phyloP scores from a whole-genome alignment of 495 filamentous ascomycete species.

The Astrocystis sublimbata region DNA sequence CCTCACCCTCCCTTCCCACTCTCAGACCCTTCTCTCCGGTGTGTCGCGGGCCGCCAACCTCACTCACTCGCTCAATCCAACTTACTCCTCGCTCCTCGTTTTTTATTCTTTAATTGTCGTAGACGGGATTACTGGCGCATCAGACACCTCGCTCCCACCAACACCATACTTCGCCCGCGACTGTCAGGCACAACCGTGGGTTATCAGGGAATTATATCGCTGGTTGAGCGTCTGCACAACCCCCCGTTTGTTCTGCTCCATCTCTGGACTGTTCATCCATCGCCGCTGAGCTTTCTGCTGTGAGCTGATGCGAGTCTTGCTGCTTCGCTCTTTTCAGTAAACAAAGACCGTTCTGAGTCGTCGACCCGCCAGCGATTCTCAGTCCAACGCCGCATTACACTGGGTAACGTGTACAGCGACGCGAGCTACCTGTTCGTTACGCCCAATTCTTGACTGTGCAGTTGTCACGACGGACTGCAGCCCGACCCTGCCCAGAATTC shows the following conservation, averaged over 20 bases:
- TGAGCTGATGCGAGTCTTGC: slow-evolving; percentile 19
- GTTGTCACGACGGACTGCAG: slow-evolving; percentile 1
- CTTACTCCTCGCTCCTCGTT: slow-evolving; percentile 31
- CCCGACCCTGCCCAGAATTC: slow-evolving; percentile 6
- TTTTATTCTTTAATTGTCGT: slow-evolving; percentile 28
- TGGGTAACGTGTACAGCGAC: slow-evolving; percentile 8
- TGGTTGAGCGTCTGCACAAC: slow-evolving; percentile 20
- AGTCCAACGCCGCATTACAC: not conserved
- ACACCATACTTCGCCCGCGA: slow-evolving; percentile 34
- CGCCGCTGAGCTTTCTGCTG: slow-evolving; percentile 26
- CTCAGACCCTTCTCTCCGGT: slow-evolving; percentile 21
- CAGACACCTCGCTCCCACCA: slow-evolving; percentile 5
- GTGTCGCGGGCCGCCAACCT: slow-evolving; percentile 36
- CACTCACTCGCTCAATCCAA: slow-evolving; percentile 22
- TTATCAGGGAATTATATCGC: slow-evolving; percentile 25
- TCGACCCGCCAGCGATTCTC: slow-evolving; percentile 8
- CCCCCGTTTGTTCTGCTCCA: slow-evolving; percentile 19
- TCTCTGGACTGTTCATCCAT: slow-evolving; percentile 40
- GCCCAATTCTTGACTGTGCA: slow-evolving; percentile 14
- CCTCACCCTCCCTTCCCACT: slow-evolving; percentile 22
- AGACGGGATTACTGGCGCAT: slow-evolving; percentile 15
- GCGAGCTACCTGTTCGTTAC: slow-evolving; percentile 17
- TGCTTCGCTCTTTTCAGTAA: slow-evolving; percentile 19
- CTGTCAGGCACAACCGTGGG: slow-evolving; percentile 39
- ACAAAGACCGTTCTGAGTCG: not conserved